A percentile compares a stretch with the other conserved stretches of the same genome.
These are phyloP conservation scores for Nothophytophthora sp. DNA, from an alignment of 352 stramenopile species.

Conservation along the genomic window DNA sequence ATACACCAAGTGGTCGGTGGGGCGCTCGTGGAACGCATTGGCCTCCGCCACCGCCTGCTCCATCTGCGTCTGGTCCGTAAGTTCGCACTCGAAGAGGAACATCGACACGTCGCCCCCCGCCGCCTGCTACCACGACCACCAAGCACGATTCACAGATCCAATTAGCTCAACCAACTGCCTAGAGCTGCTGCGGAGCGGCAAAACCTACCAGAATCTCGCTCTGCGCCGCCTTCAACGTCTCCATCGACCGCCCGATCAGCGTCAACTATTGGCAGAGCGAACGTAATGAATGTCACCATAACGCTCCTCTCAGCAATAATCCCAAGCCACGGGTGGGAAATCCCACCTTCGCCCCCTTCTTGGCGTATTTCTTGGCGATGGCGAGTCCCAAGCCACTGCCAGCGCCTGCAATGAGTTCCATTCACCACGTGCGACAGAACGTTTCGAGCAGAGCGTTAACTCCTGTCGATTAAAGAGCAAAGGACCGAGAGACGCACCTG, in stretches of 20 bases:
- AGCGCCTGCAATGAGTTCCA: slow-evolving; percentile 15
- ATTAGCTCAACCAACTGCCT: background rate
- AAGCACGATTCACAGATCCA: slow-evolving; percentile 2
- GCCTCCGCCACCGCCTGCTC: slow-evolving; percentile 43
- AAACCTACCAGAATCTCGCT: slow-evolving; percentile 31
- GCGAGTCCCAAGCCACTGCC: slow-evolving; percentile 50
- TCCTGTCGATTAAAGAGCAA: background rate
- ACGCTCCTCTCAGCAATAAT: background rate
- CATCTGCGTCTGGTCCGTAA: slow-evolving; percentile 38
- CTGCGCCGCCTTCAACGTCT: slow-evolving; percentile 33
- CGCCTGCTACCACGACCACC: slow-evolving; percentile 11
- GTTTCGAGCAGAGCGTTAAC: slow-evolving; percentile 4
- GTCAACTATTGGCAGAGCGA: slow-evolving; percentile 17
- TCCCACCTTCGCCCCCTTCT: slow-evolving; percentile 41
- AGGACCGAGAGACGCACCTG: slow-evolving; percentile 22
- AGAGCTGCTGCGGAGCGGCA: too few species aligned
- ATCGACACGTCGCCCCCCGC: slow-evolving; percentile 16
- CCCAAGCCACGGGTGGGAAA: background rate
- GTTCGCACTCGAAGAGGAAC: slow-evolving; percentile 44
- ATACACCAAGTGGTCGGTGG: slow-evolving; percentile 67
- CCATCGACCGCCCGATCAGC: slow-evolving; percentile 43
- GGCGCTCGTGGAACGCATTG: slow-evolving; percentile 55
- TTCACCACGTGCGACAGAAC: background rate
- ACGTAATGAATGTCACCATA: background rate
- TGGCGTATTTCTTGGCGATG: slow-evolving; percentile 63